phyloP scores from a whole-genome alignment of 345 rosid genomes.

The Eucalyptus tenuipes region DNA sequence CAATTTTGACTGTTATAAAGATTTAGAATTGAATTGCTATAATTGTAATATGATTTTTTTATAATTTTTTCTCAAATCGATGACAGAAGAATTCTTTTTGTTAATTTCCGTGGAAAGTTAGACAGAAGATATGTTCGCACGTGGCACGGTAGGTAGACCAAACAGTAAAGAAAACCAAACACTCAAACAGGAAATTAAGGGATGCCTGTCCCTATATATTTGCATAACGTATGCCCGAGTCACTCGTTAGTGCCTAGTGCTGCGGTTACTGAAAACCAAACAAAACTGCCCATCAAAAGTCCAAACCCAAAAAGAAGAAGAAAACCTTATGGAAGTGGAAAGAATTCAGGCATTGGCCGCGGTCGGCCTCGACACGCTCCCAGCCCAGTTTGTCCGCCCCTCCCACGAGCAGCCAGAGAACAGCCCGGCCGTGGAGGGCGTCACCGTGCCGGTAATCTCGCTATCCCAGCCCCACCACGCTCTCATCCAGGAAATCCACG shows the following conservation, averaged over 20 bases:
- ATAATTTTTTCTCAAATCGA: too few species aligned
- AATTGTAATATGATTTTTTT: too few species aligned
- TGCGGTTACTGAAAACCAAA: too few species aligned
- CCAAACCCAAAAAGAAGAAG: not conserved
- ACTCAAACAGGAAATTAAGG: not conserved
- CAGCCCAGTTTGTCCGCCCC: slow-evolving; percentile 24
- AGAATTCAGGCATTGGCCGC: slow-evolving; percentile 26
- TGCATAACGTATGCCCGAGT: not conserved
- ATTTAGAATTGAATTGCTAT: too few species aligned
- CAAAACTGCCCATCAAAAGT: not conserved
- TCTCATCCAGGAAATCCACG: not conserved
- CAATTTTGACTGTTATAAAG: too few species aligned
- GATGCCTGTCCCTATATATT: not conserved
- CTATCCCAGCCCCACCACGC: slow-evolving; percentile 6
- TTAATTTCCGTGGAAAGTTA: not conserved
- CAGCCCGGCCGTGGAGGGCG: slow-evolving; percentile 25
- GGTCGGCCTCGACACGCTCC: slow-evolving; percentile 7
- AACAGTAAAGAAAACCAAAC: not conserved
- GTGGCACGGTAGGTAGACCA: not conserved
- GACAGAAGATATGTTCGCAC: not conserved
- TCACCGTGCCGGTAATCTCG: slow-evolving; percentile 26
- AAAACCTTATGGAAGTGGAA: slow-evolving; percentile 5
- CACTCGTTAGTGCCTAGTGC: too few species aligned
- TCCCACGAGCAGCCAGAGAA: slow-evolving; percentile 29
- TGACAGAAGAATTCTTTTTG: too few species aligned